These are phyloP conservation scores for Candolleomyces aberdarensis DNA, from an alignment of 768 basidiomycete genomes.

Conservation along the genomic window DNA sequence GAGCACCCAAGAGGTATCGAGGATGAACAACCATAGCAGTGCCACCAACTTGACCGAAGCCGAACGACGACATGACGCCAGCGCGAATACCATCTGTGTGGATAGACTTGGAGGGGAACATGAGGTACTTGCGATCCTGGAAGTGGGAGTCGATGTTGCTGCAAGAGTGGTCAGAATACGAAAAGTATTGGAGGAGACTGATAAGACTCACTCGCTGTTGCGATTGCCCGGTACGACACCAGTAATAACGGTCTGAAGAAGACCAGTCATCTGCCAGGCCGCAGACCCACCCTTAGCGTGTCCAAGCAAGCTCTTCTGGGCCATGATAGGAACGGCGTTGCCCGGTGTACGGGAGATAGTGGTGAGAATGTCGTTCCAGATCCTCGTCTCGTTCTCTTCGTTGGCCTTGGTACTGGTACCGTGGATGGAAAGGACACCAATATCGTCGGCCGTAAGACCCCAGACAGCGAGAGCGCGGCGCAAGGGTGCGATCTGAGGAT, in stretches of 20 bases:
- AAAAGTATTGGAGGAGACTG: not conserved
- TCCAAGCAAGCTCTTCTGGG: slow-evolving; percentile 96
- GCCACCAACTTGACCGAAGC: slow-evolving; percentile 98
- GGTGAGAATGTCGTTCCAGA: slow-evolving; percentile 95
- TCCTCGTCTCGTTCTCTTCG: slow-evolving; percentile 96
- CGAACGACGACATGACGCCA: slow-evolving; percentile 92
- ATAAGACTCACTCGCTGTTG: slow-evolving; percentile 81
- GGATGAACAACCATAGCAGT: slow-evolving; percentile 87
- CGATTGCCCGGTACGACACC: slow-evolving; percentile 94
- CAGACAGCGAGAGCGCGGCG: slow-evolving; percentile 96
- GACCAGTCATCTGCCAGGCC: slow-evolving; percentile 93
- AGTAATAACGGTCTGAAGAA: slow-evolving; percentile 78
- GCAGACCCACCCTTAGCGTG: slow-evolving; percentile 99
- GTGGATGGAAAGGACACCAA: slow-evolving; percentile 87
- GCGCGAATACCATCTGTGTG: slow-evolving; percentile 90
- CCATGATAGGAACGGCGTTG: slow-evolving; percentile 96
- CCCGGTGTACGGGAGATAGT: slow-evolving; percentile 86
- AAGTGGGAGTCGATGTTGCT: slow-evolving; percentile 95
- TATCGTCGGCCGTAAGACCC: slow-evolving; percentile 91
- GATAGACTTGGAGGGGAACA: slow-evolving; percentile 98
- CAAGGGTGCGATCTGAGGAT: slow-evolving; percentile 84
- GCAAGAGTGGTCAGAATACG: slow-evolving; percentile 3
- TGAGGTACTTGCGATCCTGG: slow-evolving; percentile 81
- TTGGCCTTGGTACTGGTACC: slow-evolving; percentile 88
- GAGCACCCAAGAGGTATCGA: slow-evolving; percentile 81